Evolutionary conservation across 2,329 filamentous ascomycete species (phyloP), one percentile per base, ranked within the genome.

Genomic region (Amylocarpus encephaloides): DNA sequence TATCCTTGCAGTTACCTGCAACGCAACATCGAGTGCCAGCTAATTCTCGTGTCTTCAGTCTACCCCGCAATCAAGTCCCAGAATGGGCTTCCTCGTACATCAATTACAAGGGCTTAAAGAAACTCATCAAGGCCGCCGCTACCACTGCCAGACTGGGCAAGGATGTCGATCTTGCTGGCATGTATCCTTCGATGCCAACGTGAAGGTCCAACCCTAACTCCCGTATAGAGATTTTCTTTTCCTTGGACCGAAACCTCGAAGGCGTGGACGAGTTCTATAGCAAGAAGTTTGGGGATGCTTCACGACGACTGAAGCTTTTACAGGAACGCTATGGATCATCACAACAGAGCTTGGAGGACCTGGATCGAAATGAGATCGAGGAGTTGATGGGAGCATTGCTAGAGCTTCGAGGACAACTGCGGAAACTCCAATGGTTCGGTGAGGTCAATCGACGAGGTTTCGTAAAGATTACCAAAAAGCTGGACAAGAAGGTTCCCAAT

Each of bases 381-480:
- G 93, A 98, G 69, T 76, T 97, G 42, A 86, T 94, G 73, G 89
- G 86, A 33, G 90, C 91, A 33, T 74, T 98, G 45, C 78, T 97
- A 30, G 93, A 98, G 69, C 76, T 97, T 53, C 82, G 93, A 50
- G 85, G 84, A 46, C 88, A 94, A 65, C 71, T 97, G 59, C 80
- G 93, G 52, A 97, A 97, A 63, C 74, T 98, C 46, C 88, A 95
- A 68, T 97, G 91, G 91, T 98, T 97, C 66, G 92, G 91, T 44
- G 92, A 97, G 70, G 92, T 97, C 63, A 98, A 98, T 68, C 82
- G 91, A 46, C 79, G 88, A 57, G 93, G 93, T 1, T 98, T 98
- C 64, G 82, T 94, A 67, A 98, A 98, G 73, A 98, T 98, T 68
- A 95, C 93, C 46, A 98, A 98, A 74, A 98, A 98, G 71, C 74